Percentiles rank a stretch among this genome's conserved stretches.
These are phyloP conservation scores for Blepharisma japonicum DNA, from an alignment of 73 alveolate genomes.

Conservation along the genomic window DNA sequence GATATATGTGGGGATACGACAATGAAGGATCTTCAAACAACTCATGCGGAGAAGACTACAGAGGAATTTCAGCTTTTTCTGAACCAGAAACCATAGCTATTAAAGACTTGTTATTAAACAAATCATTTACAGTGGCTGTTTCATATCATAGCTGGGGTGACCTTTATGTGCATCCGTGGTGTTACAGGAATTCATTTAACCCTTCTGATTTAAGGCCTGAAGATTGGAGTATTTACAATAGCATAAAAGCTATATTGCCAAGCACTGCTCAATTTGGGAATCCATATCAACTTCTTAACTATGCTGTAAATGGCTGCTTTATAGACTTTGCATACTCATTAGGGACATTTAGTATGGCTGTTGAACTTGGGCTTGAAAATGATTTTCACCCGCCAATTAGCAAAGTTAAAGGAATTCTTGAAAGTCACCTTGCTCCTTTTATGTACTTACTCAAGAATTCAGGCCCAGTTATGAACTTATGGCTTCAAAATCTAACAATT, in stretches of 20 bases:
- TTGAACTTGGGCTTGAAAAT: slow-evolving; percentile 10
- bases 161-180: slow-evolving; percentile 78
- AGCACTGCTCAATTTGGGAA: neutral
- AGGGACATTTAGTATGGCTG: neutral
- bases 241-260: neutral
- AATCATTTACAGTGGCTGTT: slow-evolving; percentile 65
- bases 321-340: neutral
- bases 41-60: slow-evolving; percentile 88
- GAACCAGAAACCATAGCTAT: slow-evolving; percentile 90
- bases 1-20: slow-evolving; percentile 71
- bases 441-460: too few relatives aligned
- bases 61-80: slow-evolving; percentile 88
- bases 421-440: neutral
- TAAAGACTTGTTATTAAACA: slow-evolving; percentile 60
- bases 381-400: neutral
- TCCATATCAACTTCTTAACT: neutral
- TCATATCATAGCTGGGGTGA: slow-evolving; percentile 93
- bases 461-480: too few relatives aligned
- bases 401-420: neutral
- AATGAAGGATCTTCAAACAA: slow-evolving; percentile 73
- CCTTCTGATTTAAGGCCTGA: neutral
- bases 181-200: slow-evolving; percentile 32
- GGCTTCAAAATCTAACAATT: too few relatives aligned
- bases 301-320: slow-evolving; percentile 9
- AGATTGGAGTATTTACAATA: neutral